Conservation (phyloP, 768 basidiomycete species). For the Pisolithus marmoratus region DNA sequence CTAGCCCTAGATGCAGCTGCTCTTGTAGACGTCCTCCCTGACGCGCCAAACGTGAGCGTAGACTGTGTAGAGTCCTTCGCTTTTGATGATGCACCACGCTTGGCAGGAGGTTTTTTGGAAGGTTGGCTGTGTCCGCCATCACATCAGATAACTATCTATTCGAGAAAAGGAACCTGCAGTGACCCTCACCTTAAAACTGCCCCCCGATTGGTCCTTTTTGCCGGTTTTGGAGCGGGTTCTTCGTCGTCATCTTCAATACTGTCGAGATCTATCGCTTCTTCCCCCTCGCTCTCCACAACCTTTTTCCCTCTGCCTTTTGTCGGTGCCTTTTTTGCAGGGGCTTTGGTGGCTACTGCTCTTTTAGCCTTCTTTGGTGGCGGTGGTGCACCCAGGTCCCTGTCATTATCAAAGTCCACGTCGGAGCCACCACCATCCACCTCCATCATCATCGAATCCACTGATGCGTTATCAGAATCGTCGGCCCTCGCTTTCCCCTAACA, state of each 20-base stretch:
- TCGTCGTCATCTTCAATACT: constrained; percentile 44
- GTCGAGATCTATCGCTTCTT: constrained; percentile 49
- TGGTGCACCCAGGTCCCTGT: constrained; percentile 36
- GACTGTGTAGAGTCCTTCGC: constrained; percentile 29
- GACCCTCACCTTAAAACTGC: constrained; percentile 54
- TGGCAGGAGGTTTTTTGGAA: constrained; percentile 51
- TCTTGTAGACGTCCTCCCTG: constrained; percentile 49
- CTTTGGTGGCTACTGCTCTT: constrained; percentile 37
- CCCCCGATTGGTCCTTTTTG: constrained; percentile 58
- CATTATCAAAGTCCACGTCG: constrained; percentile 43
- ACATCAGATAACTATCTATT: constrained; percentile 23
- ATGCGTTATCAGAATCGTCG: constrained; percentile 48
- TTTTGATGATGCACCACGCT: constrained; percentile 34
- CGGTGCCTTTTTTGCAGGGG: constrained; percentile 39
- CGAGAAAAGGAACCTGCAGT: constrained; percentile 6
- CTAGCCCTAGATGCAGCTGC: constrained; percentile 67
- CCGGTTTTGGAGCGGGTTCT: constrained; percentile 35
- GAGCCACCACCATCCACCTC: constrained; percentile 58
- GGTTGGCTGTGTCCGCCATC: constrained; percentile 23
- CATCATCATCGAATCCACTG: constrained; percentile 71
- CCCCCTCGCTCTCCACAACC: constrained; percentile 42
- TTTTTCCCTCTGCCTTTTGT: constrained; percentile 56
- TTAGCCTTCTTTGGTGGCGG: constrained; percentile 35
- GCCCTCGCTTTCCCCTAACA: constrained; percentile 45
- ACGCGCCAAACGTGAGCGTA: constrained; percentile 60